These are phyloP conservation scores for Nasturtium officinale DNA, from an alignment of 345 rosid species.

Conservation along the genomic window DNA sequence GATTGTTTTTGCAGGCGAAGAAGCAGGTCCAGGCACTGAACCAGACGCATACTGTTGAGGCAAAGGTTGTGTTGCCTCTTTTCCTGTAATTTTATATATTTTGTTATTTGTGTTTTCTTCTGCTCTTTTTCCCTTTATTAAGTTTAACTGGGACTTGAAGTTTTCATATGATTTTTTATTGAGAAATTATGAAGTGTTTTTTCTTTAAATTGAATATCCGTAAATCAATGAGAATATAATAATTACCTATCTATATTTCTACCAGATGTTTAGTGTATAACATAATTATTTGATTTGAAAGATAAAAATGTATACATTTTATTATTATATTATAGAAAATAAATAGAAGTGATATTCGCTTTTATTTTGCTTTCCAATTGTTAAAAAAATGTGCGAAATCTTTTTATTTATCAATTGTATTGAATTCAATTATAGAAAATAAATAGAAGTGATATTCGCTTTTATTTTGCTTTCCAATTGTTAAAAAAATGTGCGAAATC, in stretches of 20 bases:
- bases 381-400: too few species aligned
- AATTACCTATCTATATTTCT: not conserved
- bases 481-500: too few species aligned
- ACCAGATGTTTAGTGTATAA: not conserved
- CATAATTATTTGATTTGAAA: not conserved
- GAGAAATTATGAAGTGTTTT: not conserved
- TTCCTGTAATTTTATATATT: slow-evolving; percentile 5
- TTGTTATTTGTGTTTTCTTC: not conserved
- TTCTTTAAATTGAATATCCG: not conserved
- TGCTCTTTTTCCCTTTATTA: not conserved
- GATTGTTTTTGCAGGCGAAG: slow-evolving; percentile 56
- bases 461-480: too few species aligned
- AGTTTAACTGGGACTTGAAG: not conserved
- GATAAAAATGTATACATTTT: not conserved
- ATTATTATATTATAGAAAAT: not conserved
- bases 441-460: too few species aligned
- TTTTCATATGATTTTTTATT: not conserved
- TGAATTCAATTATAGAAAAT: too few species aligned
- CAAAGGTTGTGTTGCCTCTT: slow-evolving; percentile 9
- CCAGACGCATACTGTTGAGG: not conserved
- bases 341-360: not conserved
- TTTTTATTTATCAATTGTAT: too few species aligned
- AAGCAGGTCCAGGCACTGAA: slow-evolving; percentile 68
- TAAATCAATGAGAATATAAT: not conserved
- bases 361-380: too few species aligned